These are phyloP conservation scores for Ceriops tagal DNA, from an alignment of 345 rosid genomes.

Conservation along the genomic window DNA sequence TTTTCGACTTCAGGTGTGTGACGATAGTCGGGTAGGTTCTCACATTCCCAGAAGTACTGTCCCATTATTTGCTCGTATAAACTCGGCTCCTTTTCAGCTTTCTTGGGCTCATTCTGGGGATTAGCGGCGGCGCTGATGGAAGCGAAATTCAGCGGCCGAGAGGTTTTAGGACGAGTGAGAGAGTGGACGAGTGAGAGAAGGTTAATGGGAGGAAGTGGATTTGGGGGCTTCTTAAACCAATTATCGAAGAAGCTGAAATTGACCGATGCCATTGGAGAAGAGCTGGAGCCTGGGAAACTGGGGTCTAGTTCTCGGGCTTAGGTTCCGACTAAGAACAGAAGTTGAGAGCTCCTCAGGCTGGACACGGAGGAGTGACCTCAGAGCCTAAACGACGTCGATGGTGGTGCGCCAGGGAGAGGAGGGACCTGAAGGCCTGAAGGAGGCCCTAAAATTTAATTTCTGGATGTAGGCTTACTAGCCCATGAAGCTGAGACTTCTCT, in stretches of 20 bases:
- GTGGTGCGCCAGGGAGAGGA: no score
- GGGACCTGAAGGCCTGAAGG: no score
- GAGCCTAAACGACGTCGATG: no score
- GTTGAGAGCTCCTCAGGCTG: neutral
- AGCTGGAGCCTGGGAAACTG: neutral
- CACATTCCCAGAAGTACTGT: constrained; percentile 76
- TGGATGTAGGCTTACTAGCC: no score
- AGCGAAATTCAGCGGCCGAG: constrained; percentile 48
- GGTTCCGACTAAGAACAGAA: neutral
- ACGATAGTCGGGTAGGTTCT: constrained; percentile 67
- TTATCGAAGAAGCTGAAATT: constrained; percentile 75
- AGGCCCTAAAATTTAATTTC: no score
- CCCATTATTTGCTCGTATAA: constrained; percentile 39
- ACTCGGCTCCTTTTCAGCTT: constrained; percentile 31
- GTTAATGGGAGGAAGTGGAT: constrained; percentile 53
- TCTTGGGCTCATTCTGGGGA: constrained; percentile 29
- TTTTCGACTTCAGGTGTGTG: constrained; percentile 76
- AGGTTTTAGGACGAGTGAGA: constrained; percentile 14
- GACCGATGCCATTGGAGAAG: constrained; percentile 53
- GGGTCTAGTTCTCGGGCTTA: neutral
- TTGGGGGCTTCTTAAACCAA: constrained; percentile 73
- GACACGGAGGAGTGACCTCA: neutral
- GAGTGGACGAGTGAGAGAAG: constrained; percentile 40
- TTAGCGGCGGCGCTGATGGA: constrained; percentile 48
- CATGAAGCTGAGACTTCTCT: no score